Percentiles rank a stretch among this genome's conserved stretches.
Conservation (phyloP, 768 basidiomycete species). For the Mycena rebaudengoi region DNA sequence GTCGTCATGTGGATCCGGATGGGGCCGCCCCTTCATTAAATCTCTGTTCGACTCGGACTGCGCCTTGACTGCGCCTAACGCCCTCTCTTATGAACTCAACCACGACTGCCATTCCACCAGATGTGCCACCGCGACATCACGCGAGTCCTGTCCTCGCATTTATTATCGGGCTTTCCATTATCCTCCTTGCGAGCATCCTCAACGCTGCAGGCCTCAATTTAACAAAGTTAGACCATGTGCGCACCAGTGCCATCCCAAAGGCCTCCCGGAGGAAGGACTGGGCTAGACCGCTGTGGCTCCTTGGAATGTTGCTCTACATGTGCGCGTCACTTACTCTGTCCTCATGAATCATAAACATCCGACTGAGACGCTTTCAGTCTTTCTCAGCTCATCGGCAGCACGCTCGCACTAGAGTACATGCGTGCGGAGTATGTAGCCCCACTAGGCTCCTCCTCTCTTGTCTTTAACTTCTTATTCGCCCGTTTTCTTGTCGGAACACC, state of each 20-base stretch:
- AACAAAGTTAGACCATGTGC: conserved; percentile 91
- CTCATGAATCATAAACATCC: neutral
- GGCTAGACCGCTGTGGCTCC: conserved; percentile 86
- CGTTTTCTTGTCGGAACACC: conserved; percentile 88
- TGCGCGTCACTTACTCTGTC: conserved; percentile 44
- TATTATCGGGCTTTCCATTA: conserved; percentile 87
- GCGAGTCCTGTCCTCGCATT: conserved; percentile 68
- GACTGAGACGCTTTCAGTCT: conserved; percentile 53
- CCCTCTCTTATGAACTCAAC: conserved; percentile 10
- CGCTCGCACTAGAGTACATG: conserved; percentile 88
- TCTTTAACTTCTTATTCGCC: conserved; percentile 97
- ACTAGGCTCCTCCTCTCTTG: conserved; percentile 89
- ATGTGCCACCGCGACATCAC: neutral
- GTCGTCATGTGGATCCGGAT: too few species aligned
- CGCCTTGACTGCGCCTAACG: neutral
- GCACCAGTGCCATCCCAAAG: conserved; percentile 81
- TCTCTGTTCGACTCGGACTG: too few species aligned
- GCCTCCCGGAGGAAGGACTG: conserved; percentile 77
- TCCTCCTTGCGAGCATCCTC: conserved; percentile 83
- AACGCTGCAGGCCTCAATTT: conserved; percentile 95
- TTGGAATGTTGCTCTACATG: conserved; percentile 97
- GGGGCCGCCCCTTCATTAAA: too few species aligned
- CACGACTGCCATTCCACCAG: neutral
- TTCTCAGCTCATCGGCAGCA: conserved; percentile 88
- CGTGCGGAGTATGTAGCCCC: conserved; percentile 92